Evolutionary conservation across 2,329 filamentous ascomycete genomes (phyloP).

Genomic region (Scleromitrula shiraiana): DNA sequence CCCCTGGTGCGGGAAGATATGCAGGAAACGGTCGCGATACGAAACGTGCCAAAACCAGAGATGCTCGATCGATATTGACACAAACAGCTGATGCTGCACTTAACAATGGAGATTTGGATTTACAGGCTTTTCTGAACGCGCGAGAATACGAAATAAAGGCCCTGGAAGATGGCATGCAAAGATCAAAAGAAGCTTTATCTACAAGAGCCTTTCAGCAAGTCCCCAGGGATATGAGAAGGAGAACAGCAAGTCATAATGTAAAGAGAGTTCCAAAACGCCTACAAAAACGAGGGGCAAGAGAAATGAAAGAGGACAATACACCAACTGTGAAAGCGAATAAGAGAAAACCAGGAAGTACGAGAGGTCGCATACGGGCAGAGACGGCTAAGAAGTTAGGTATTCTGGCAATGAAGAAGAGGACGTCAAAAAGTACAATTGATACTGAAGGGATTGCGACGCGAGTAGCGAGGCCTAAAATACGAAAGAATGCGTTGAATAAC

Average conservation of each 20-base stretch:
- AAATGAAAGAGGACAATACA: slow-evolving; percentile 88
- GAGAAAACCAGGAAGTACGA: slow-evolving; percentile 51
- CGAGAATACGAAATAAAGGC: slow-evolving; percentile 86
- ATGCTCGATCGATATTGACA: slow-evolving; percentile 38
- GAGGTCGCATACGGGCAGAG: slow-evolving; percentile 59
- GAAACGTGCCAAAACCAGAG: slow-evolving; percentile 34
- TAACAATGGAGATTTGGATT: slow-evolving; percentile 71
- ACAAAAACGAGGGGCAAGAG: slow-evolving; percentile 55
- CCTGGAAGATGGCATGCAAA: slow-evolving; percentile 72
- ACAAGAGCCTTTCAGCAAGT: slow-evolving; percentile 86
- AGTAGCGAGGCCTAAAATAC: slow-evolving; percentile 54
- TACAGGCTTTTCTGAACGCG: slow-evolving; percentile 74
- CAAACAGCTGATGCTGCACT: slow-evolving; percentile 35
- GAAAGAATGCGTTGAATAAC: slow-evolving; percentile 61
- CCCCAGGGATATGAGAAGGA: slow-evolving; percentile 71
- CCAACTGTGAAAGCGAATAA: slow-evolving; percentile 63
- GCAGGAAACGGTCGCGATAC: slow-evolving; percentile 20
- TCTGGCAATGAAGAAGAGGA: slow-evolving; percentile 49
- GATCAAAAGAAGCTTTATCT: slow-evolving; percentile 53
- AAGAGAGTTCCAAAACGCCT: slow-evolving; percentile 79
- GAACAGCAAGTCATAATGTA: slow-evolving; percentile 92
- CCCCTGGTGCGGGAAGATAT: slow-evolving; percentile 11
- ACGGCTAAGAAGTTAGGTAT: slow-evolving; percentile 64
- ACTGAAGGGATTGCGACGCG: slow-evolving; percentile 32
- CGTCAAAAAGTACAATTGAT: slow-evolving; percentile 31